Evolutionary conservation across 305 asterid genomes (phyloP).

Genomic region (Rubia occidens): DNA sequence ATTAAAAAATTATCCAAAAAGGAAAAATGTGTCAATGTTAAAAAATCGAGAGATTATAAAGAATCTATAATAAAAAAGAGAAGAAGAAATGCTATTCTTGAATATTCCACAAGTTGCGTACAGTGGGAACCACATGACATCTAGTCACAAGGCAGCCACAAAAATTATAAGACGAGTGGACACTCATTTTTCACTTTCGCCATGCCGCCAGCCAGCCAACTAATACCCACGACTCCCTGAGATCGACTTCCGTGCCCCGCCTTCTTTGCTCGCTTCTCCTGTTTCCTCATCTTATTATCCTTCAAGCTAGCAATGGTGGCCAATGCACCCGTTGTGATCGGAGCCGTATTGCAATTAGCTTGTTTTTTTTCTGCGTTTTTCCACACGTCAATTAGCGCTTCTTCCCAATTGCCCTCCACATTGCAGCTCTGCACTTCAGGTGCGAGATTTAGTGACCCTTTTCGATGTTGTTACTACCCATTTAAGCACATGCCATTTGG

Average conservation of each 20-base stretch:
- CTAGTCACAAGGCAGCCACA: neutral
- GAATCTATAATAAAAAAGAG: too few relatives aligned
- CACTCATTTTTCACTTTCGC: neutral
- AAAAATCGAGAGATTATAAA: too few relatives aligned
- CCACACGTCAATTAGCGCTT: neutral
- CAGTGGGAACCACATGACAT: neutral
- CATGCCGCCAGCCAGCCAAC: neutral
- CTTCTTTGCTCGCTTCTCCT: neutral
- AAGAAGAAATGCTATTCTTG: too few relatives aligned
- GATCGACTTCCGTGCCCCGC: neutral
- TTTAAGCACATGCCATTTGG: neutral
- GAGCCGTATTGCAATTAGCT: neutral
- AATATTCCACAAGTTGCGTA: neutral
- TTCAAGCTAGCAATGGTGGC: neutral
- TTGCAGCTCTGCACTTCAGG: neutral
- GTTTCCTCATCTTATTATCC: neutral
- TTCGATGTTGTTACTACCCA: neutral
- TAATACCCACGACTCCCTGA: neutral
- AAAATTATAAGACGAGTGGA: neutral
- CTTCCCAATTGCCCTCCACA: neutral
- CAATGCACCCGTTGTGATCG: neutral
- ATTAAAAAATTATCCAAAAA: too few relatives aligned
- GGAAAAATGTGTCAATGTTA: too few relatives aligned
- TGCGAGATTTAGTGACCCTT: conserved; percentile 1
- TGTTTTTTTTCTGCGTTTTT: neutral